Conservation (phyloP, 805 yeast species). For the Metschnikowia similis region DNA sequence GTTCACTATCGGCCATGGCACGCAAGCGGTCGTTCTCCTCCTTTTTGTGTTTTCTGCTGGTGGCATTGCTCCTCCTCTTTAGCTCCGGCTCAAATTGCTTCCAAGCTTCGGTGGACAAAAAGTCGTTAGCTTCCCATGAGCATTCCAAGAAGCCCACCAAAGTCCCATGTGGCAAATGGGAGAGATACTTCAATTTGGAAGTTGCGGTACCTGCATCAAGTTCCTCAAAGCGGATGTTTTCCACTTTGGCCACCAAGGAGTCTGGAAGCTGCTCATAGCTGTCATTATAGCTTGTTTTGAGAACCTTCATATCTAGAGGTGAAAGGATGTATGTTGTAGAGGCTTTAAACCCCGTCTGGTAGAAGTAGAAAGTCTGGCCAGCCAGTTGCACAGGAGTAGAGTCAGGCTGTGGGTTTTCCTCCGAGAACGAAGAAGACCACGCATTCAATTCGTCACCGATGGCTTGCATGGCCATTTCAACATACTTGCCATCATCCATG, state of each 20-base stretch:
- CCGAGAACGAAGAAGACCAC: constrained; percentile 29
- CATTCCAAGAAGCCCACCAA: constrained; percentile 80
- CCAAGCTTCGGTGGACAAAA: constrained; percentile 31
- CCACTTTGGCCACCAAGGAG: constrained; percentile 55
- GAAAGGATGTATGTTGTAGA: constrained; percentile 62
- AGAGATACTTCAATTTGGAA: constrained; percentile 64
- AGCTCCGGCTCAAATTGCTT: constrained; percentile 52
- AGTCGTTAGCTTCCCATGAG: constrained; percentile 57
- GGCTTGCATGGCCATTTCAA: constrained; percentile 49
- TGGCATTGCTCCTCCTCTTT: constrained; percentile 49
- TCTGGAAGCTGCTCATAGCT: constrained; percentile 67
- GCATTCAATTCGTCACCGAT: constrained; percentile 45
- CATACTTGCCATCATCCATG: constrained; percentile 55
- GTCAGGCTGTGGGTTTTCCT: constrained; percentile 22
- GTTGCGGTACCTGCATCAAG: constrained; percentile 56
- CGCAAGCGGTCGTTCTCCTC: constrained; percentile 59
- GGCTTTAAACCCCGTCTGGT: constrained; percentile 72
- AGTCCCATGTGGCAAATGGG: constrained; percentile 83
- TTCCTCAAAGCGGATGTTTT: constrained; percentile 64
- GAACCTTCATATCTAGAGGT: constrained; percentile 72
- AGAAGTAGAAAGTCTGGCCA: constrained; percentile 52
- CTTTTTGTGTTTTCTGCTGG: constrained; percentile 44
- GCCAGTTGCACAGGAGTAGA: constrained; percentile 18
- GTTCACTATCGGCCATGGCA: constrained; percentile 57
- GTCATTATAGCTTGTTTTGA: constrained; percentile 55